Evolutionary conservation across 352 stramenopile species (phyloP).

Genomic region (Phytophthora idaei): DNA sequence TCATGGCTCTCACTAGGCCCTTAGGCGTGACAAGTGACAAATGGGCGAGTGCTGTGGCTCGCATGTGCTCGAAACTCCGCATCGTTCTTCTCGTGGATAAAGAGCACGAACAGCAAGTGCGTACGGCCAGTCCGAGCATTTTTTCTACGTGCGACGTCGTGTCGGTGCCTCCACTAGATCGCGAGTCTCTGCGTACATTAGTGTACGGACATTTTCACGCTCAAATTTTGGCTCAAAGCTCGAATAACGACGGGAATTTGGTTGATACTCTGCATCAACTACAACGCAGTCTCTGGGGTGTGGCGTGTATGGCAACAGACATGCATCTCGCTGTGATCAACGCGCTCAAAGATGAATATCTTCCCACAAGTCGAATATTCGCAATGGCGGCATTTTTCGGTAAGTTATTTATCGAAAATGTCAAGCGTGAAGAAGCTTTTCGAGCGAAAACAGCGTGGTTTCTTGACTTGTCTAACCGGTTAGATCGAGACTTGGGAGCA

Average conservation of each 20-base stretch:
- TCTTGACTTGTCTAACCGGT: conserved; percentile 24
- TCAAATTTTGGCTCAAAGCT: conserved; percentile 25
- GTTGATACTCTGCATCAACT: conserved; percentile 38
- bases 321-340: conserved; percentile 37
- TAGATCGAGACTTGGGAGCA: conserved; percentile 28
- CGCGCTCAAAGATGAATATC: background rate
- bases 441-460: conserved; percentile 31
- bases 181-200: conserved; percentile 34
- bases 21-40: conserved; percentile 72
- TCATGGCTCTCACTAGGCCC: conserved; percentile 78
- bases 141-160: conserved; percentile 44
- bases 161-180: conserved; percentile 30
- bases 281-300: conserved; percentile 46
- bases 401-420: conserved; percentile 29
- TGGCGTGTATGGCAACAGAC: conserved; percentile 36
- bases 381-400: conserved; percentile 26
- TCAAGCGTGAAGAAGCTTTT: conserved; percentile 24
- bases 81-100: conserved; percentile 54
- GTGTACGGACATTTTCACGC: conserved; percentile 57
- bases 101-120: conserved; percentile 20
- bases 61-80: conserved; percentile 53
- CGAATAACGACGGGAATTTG: conserved; percentile 17
- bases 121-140: conserved; percentile 26
- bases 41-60: conserved; percentile 68
- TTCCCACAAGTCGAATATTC: conserved; percentile 16